phyloP scores from a whole-genome alignment of 108 stramenopile species.

The Fragilaria crotonensis region DNA sequence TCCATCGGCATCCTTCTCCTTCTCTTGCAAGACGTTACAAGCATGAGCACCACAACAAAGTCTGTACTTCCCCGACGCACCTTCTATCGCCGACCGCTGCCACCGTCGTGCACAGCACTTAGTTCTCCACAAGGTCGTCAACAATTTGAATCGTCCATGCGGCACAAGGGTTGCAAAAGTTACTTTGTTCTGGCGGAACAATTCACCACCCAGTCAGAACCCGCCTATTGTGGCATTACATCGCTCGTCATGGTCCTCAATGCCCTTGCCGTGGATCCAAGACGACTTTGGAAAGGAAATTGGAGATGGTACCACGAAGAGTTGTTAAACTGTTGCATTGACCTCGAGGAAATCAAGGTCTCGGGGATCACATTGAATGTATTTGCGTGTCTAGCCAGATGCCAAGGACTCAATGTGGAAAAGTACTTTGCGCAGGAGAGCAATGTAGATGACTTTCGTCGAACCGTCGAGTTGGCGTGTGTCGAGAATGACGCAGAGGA shows the following conservation, averaged over 20 bases:
- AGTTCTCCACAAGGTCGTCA: conserved; percentile 43
- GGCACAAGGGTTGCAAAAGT: conserved; percentile 33
- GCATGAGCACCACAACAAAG: too few relatives aligned
- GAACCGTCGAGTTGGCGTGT: conserved; percentile 48
- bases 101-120: conserved; percentile 56
- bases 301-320: conserved; percentile 95
- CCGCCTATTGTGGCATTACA: conserved; percentile 91
- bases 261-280: conserved; percentile 88
- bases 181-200: conserved; percentile 74
- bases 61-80: too few relatives aligned
- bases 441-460: conserved; percentile 67
- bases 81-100: conserved; percentile 53
- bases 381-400: conserved; percentile 72
- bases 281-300: conserved; percentile 86
- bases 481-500: conserved; percentile 14
- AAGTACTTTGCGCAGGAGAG: conserved; percentile 30
- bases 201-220: conserved; percentile 80
- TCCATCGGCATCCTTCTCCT: too few relatives aligned
- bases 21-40: too few relatives aligned
- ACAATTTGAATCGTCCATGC: conserved; percentile 45
- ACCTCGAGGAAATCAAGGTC: conserved; percentile 54
- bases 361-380: conserved; percentile 67
- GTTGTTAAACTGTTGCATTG: conserved; percentile 84
- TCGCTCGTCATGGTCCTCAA: conserved; percentile 92
- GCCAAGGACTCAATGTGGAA: conserved; percentile 68